These are phyloP conservation scores for Tagetes erecta DNA, from an alignment of 129 eudicot genomes.

Conservation along the genomic window DNA sequence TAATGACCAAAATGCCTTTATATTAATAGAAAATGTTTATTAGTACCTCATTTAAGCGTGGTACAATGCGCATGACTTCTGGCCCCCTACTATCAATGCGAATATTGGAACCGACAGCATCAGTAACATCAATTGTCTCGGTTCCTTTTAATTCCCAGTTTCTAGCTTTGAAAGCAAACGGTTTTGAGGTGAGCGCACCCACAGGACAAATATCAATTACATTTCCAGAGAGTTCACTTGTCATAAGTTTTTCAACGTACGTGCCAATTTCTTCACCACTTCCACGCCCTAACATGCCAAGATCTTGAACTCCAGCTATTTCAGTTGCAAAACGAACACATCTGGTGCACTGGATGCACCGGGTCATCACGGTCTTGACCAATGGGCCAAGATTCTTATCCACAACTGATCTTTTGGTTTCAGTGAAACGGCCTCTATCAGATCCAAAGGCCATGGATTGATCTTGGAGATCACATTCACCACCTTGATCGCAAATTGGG, in stretches of 20 bases:
- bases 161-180: conserved; percentile 97
- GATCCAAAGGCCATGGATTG: conserved; percentile 99
- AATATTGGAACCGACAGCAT: conserved; percentile 98
- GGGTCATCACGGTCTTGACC: conserved; percentile 98
- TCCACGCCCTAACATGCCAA: conserved; percentile 99
- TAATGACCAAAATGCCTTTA: neutral
- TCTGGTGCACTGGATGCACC: conserved; percentile 98
- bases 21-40: neutral
- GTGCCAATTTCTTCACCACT: conserved; percentile 99
- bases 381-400: conserved; percentile 96
- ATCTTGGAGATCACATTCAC: conserved; percentile 99
- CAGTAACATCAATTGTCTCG: conserved; percentile 93
- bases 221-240: conserved; percentile 97
- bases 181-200: conserved; percentile 97
- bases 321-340: conserved; percentile 97
- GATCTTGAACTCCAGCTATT: conserved; percentile 95
- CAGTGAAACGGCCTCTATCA: conserved; percentile 95
- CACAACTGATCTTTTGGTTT: conserved; percentile 94
- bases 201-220: conserved; percentile 99
- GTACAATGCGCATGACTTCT: conserved; percentile 96
- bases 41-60: conserved; percentile 90
- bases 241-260: conserved; percentile 94
- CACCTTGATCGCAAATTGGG: conserved; percentile 99
- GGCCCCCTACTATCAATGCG: conserved; percentile 98
- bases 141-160: conserved; percentile 99